These are phyloP conservation scores for Backusella circina DNA, from an alignment of 192 early-diverging fungal species.

Conservation along the genomic window DNA sequence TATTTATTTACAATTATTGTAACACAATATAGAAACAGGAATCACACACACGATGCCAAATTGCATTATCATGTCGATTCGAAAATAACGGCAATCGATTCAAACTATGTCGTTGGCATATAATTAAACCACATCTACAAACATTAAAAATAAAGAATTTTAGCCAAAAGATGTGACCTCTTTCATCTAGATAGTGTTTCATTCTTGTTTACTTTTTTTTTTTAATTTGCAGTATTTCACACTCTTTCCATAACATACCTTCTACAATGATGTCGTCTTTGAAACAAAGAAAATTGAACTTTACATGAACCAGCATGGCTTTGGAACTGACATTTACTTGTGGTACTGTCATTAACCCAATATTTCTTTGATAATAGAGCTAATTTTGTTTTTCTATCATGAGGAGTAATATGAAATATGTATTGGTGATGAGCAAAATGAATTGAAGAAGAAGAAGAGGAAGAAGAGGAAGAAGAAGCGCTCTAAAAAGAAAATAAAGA, in stretches of 20 bases:
- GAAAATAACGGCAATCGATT: constrained; percentile 27
- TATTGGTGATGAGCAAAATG: constrained; percentile 13
- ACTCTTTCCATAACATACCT: constrained; percentile 9
- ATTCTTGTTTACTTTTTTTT: background rate
- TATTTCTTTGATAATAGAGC: constrained; percentile 9
- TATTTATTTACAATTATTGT: background rate
- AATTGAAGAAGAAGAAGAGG: background rate
- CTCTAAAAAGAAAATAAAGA: background rate
- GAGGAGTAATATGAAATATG: constrained; percentile 8
- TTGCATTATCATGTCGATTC: background rate
- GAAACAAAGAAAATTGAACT: constrained; percentile 20
- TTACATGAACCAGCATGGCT: background rate
- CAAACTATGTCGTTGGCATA: constrained; percentile 25
- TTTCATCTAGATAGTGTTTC: too few relatives aligned
- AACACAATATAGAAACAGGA: constrained; percentile 15
- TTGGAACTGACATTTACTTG: constrained; percentile 24
- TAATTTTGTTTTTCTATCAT: constrained; percentile 17
- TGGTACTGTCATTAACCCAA: constrained; percentile 18
- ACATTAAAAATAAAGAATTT: background rate
- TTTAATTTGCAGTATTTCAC: background rate
- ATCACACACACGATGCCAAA: constrained; percentile 23
- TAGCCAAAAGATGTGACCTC: background rate
- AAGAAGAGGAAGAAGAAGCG: background rate
- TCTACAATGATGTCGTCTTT: constrained; percentile 30
- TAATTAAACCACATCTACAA: constrained; percentile 22